Conservation (phyloP, 805 yeast genomes). For the Suhomyces sp. region DNA sequence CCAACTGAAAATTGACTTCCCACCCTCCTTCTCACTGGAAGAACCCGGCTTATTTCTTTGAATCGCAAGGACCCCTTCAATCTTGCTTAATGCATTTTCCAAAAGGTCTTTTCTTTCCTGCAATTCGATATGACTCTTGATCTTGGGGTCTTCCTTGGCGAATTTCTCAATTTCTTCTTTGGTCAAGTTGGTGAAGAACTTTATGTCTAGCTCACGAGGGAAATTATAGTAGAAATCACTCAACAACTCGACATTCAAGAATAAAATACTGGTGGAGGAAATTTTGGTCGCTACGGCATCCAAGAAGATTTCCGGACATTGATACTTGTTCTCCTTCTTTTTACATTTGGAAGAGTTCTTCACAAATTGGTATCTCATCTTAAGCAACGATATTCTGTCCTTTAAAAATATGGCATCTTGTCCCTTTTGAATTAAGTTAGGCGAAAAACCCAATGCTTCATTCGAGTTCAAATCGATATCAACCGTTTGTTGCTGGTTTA, state of each 20-base stretch:
- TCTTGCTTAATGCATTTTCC: slow-evolving; percentile 78
- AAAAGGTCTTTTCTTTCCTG: slow-evolving; percentile 90
- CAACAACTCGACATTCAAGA: slow-evolving; percentile 87
- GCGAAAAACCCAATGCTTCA: slow-evolving; percentile 84
- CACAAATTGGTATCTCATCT: slow-evolving; percentile 68
- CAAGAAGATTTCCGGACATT: slow-evolving; percentile 91
- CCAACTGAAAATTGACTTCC: slow-evolving; percentile 11
- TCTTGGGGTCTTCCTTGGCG: slow-evolving; percentile 93
- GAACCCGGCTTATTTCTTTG: slow-evolving; percentile 35
- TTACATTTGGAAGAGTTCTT: slow-evolving; percentile 75
- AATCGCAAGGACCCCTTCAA: slow-evolving; percentile 76
- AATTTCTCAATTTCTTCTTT: slow-evolving; percentile 79
- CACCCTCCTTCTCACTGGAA: not conserved
- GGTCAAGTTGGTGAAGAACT: slow-evolving; percentile 59
- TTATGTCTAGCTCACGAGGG: slow-evolving; percentile 86
- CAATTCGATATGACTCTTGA: slow-evolving; percentile 84
- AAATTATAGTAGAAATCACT: slow-evolving; percentile 95
- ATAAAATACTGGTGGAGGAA: slow-evolving; percentile 88
- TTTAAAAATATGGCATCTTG: slow-evolving; percentile 75
- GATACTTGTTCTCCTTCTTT: slow-evolving; percentile 74
- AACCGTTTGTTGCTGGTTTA: slow-evolving; percentile 33
- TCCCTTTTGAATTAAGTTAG: slow-evolving; percentile 71
- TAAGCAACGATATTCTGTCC: slow-evolving; percentile 66
- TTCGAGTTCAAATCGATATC: slow-evolving; percentile 44
- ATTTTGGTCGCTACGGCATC: slow-evolving; percentile 90